A percentile compares a stretch with the other conserved stretches of the same genome.
Evolutionary conservation across 2,329 filamentous ascomycete species (phyloP).

Genomic region (Ceratocystis destructans): DNA sequence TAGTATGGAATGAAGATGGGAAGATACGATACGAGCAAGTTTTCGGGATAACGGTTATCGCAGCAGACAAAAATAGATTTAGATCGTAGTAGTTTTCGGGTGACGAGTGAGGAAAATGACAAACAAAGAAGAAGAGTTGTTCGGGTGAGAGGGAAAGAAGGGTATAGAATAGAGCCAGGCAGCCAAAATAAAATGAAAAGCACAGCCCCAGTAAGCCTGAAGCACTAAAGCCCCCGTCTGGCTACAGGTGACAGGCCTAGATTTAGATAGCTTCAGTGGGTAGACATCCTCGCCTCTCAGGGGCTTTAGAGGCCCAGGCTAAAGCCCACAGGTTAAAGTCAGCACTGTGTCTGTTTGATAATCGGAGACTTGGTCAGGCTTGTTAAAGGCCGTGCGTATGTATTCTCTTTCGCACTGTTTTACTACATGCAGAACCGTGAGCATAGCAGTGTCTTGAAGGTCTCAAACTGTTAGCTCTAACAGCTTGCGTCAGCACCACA

Average conservation of each 20-base stretch:
- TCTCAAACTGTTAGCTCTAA: neutral
- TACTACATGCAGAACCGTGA: no score
- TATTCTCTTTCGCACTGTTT: neutral
- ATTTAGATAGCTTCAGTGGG: neutral
- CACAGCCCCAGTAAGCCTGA: neutral
- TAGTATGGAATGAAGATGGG: neutral
- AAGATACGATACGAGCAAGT: neutral
- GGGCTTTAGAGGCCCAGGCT: neutral
- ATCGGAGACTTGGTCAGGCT: neutral
- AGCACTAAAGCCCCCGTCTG: neutral
- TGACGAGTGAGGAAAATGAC: neutral
- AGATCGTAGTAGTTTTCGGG: no score
- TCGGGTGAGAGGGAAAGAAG: constrained; percentile 3
- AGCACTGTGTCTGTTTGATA: no score
- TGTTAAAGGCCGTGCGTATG: neutral
- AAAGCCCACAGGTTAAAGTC: no score
- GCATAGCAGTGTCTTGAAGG: neutral
- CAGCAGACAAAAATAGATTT: neutral
- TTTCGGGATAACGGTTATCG: neutral
- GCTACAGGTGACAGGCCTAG: neutral
- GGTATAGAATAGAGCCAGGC: neutral
- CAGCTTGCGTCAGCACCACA: constrained; percentile 3
- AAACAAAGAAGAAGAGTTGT: neutral
- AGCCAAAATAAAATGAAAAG: neutral
- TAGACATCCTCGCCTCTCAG: neutral